Base-by-base conservation (phyloP, 495 filamentous ascomycete genomes). In the Elasticomyces elasticus region DNA sequence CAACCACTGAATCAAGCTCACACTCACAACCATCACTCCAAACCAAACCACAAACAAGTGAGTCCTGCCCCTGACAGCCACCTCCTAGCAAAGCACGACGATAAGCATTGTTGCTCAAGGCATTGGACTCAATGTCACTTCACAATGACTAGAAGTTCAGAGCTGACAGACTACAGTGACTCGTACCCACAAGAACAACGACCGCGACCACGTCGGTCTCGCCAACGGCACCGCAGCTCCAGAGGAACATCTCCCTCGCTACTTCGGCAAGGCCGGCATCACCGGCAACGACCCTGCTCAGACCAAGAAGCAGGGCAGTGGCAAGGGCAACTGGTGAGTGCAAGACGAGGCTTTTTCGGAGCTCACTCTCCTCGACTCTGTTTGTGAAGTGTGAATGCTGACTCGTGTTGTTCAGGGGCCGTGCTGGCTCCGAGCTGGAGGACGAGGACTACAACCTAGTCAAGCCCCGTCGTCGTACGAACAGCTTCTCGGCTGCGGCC, bases 291-390 rank as follows among this genome's bases (percentile, higher is more conserved):
- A 94, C 64, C 92, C 91, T 37, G 86, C 86, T 70, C 92, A 92
- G 78, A 86, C 84, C 60, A 96, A 96, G 82, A 97, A 97, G 76
- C 86, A 95, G 57, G 91, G 91, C 48, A 85, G 80, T 47, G 91
- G 91, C 38, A 92, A 88, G 69, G 87, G 83, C 67, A 95, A 95
- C 69, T 97, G 91, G 91, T 95, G 79, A 69, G 50, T 35, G n/a
- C n/a, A n/a, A n/a, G n/a, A n/a, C n/a, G n/a, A n/a, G n/a, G n/a
- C n/a, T n/a, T n/a, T n/a, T n/a, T n/a, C n/a, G n/a, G n/a, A n/a
- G n/a, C n/a, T n/a, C n/a, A n/a, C n/a, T n/a, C n/a, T n/a, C n/a
- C n/a, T n/a, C n/a, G n/a, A n/a, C n/a, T n/a, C n/a, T n/a, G n/a
- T n/a, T n/a, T n/a, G n/a, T n/a, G 19, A 13, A 15, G 13, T n/a